A percentile compares a stretch with the other conserved stretches of the same genome.
Conservation (phyloP, 1,139 yeast genomes). For the Pichia sp. region DNA sequence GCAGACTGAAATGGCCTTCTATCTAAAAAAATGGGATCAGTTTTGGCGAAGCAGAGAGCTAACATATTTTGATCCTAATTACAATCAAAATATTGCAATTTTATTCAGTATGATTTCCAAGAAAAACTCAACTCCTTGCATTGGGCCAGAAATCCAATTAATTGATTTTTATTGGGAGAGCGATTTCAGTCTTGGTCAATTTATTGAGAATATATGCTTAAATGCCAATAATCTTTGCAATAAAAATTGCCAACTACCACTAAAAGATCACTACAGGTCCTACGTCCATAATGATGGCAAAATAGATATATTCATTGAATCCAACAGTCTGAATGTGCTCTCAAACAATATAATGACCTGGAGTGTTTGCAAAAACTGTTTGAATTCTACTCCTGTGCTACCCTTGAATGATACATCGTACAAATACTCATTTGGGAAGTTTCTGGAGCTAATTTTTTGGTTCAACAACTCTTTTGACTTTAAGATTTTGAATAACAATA, state of each 20-base stretch:
- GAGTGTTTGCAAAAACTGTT: constrained; percentile 86
- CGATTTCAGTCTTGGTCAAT: constrained; percentile 86
- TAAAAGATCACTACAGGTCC: constrained; percentile 74
- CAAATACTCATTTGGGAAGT: constrained; percentile 90
- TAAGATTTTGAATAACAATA: constrained; percentile 10
- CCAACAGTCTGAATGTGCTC: constrained; percentile 49
- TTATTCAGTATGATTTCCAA: constrained; percentile 79
- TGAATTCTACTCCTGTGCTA: constrained; percentile 67
- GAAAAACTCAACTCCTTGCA: constrained; percentile 85
- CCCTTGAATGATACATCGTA: constrained; percentile 89
- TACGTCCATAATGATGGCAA: constrained; percentile 89
- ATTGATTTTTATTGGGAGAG: constrained; percentile 89
- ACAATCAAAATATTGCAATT: constrained; percentile 73
- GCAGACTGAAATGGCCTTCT: constrained; percentile 27
- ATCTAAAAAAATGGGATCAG: constrained; percentile 58
- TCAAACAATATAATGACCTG: constrained; percentile 78
- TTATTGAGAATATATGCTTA: constrained; percentile 74
- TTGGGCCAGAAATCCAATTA: constrained; percentile 78
- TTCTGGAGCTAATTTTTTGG: constrained; percentile 82
- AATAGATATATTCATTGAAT: constrained; percentile 71
- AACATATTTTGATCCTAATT: constrained; percentile 56
- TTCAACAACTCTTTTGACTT: constrained; percentile 14
- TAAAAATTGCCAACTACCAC: constrained; percentile 73
- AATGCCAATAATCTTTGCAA: constrained; percentile 65
- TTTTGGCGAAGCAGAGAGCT: constrained; percentile 41